phyloP scores from a whole-genome alignment of 257 asterid genomes.

The Plantago ovata region DNA sequence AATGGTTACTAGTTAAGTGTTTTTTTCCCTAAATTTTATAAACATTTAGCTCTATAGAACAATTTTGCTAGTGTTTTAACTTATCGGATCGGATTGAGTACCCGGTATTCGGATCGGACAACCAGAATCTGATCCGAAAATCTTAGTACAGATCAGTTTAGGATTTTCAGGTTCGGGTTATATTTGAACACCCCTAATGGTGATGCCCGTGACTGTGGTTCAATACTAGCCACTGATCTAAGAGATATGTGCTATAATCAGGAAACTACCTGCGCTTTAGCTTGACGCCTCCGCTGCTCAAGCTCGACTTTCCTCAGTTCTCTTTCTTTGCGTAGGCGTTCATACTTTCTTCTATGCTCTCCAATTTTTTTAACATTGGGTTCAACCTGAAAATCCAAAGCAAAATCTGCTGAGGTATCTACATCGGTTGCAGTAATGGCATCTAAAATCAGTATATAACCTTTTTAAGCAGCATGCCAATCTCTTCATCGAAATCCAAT shows the following conservation, averaged over 20 bases:
- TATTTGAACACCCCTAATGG: no score
- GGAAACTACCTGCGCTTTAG: conserved; percentile 29
- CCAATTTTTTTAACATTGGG: conserved; percentile 61
- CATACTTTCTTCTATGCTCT: conserved; percentile 70
- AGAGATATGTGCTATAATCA: background rate
- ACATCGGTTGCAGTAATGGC: background rate
- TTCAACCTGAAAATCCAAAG: conserved; percentile 51
- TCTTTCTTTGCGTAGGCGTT: conserved; percentile 51
- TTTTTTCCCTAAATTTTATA: no score
- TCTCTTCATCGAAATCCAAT: conserved; percentile 75
- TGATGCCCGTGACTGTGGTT: no score
- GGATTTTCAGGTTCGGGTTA: no score
- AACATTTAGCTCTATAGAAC: no score
- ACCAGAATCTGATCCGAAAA: no score
- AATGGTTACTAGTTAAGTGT: no score
- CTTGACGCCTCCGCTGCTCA: conserved; percentile 35
- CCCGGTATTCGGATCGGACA: no score
- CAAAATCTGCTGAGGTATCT: conserved; percentile 10
- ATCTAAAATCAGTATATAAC: conserved; percentile 23
- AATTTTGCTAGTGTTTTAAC: no score
- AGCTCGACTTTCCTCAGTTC: conserved; percentile 40
- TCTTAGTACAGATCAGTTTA: no score
- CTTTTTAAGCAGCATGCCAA: conserved; percentile 47
- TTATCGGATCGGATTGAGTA: no score
- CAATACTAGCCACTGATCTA: no score